Evolutionary conservation across 768 basidiomycete genomes (phyloP), one percentile per base, ranked within the genome.

Genomic region (Rhizopogon vulgaris): DNA sequence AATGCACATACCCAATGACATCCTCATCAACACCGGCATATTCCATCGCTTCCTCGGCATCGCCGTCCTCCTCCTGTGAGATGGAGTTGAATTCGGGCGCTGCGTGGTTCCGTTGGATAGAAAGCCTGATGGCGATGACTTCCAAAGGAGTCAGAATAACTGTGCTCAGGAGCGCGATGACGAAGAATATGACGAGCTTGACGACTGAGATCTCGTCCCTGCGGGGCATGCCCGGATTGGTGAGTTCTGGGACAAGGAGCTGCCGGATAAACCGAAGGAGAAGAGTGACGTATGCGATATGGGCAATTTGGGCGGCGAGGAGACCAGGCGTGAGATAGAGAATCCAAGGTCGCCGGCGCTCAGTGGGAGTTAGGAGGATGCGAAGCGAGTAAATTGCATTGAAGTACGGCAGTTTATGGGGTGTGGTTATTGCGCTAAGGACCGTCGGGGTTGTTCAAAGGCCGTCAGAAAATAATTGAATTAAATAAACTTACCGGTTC

Each of bases 41-140:
- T 57, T 88, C 86, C 5, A 71, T 67, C 1, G 71, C 69, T 41
- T 80, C 78, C 52, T 87, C 78, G 3, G 70, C 72, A 58, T 86
- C 83, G 6, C 79, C 81, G 38, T 84, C 84, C 15, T 80, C 80
- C 58, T 91, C 87, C 61, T 89, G 86, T 3, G 81, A 71, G 28
- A 87, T 80, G 1, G 87, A 83, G 56, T 88, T 86, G 61, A 80
- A 87, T 51, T 85, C 87, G 5, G 82, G 71, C 14, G 84, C 82
- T 6, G 84, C 81, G 56, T 91, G 89, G 57, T 92, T 93, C 49
- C 90, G 80, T 61, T 93, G 90, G 51, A 93, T 86, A 17, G 89
- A 85, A 5, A 93, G 77, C 45, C 89, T 75, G 12, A 85, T 87
- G 12, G 82, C 68, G 45, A 92, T 85, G 27, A 93, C 89, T 62